phyloP scores from a whole-genome alignment of 164 flowering plant genomes.

The Kalanchoe fedtschenkoi region DNA sequence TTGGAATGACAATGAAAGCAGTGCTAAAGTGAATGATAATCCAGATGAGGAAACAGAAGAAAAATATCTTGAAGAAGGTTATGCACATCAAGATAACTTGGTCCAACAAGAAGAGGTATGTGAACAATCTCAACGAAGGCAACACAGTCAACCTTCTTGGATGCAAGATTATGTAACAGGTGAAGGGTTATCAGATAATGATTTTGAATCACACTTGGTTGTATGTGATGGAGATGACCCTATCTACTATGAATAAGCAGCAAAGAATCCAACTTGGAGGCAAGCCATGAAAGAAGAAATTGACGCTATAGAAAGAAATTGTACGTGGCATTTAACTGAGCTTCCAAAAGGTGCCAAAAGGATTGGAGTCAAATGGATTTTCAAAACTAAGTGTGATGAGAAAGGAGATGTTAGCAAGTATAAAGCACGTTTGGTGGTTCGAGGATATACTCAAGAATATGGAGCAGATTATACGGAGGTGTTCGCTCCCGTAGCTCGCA shows the following conservation, averaged over 20 bases:
- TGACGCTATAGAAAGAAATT: not conserved
- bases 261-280: not conserved
- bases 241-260: not conserved
- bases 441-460: not conserved
- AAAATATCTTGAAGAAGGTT: no score
- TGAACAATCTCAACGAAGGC: no score
- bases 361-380: slow-evolving; percentile 3
- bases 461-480: not conserved
- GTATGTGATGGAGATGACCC: not conserved
- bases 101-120: no score
- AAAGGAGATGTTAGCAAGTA: not conserved
- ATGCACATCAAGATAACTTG: no score
- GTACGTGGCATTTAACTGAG: not conserved
- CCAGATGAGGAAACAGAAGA: not conserved
- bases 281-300: not conserved
- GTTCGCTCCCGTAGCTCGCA: not conserved
- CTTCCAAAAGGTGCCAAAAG: not conserved
- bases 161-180: not conserved
- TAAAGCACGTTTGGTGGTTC: not conserved
- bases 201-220: not conserved
- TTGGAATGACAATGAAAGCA: not conserved
- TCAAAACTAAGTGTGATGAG: not conserved
- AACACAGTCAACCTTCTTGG: not conserved
- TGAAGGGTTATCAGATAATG: not conserved
- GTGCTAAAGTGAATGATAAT: not conserved